Evolutionary conservation across 768 basidiomycete genomes (phyloP), one percentile per base, ranked within the genome.

Genomic region (Pleurotus tuber-regium): DNA sequence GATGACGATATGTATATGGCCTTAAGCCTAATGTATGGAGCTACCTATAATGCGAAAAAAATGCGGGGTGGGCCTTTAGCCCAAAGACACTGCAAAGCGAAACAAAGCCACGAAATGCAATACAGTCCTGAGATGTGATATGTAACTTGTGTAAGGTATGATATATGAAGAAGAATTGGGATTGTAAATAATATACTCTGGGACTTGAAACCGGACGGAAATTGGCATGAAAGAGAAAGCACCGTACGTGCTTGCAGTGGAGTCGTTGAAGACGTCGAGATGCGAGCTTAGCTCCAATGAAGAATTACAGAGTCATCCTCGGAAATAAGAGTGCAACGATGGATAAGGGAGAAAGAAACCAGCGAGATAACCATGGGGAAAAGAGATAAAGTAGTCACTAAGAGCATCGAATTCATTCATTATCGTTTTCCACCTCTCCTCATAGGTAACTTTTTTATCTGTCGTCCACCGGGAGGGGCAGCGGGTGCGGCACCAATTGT

Each of bases 401-500:
- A 38, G n/a, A n/a, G n/a, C n/a, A n/a, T n/a, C n/a, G 18, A 36
- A n/a, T 21, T 48, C 23, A 21, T 25, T n/a, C 9, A 24, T 59
- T 62, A 71, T 58, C 74, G 75, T 61, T 74, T 75, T 30, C 66
- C 68, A 35, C 59, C 63, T 60, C 74, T 68, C 28, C 77, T 75
- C 41, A 67, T 79, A 39, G 83, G 83, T 41, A 84, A 70, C 50
- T 78, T 81, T 66, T 80, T 82, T 40, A 83, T 75, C 43, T 71
- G 70, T 39, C 79, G 71, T 16, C 57, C 61, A 48, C 70, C 72
- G 30, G 58, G 63, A 44, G 61, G 63, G 50, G 57, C 54, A 21
- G 75, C 57, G 14, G 83, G 77, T 1, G 78, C 74, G 41, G 83
- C 71, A 25, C 83, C 84, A 48, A 85, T 84, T 10, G 82, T 85